phyloP scores from a whole-genome alignment of 139 green algal genomes.

The Klebsormidium nitens region DNA sequence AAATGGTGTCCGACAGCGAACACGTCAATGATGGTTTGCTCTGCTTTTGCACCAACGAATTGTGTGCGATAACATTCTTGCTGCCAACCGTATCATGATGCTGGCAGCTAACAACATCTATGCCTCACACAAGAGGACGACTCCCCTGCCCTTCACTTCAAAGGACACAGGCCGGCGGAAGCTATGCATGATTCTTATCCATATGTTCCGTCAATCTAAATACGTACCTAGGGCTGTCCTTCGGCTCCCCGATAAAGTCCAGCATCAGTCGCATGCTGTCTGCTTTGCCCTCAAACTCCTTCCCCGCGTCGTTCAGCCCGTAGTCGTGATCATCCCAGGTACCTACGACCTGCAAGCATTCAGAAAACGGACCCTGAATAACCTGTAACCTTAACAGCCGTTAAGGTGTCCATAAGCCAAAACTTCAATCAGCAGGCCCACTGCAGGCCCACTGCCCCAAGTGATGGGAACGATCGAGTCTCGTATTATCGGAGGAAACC shows the following conservation, averaged over 20 bases:
- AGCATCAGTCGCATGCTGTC: conserved; percentile 45
- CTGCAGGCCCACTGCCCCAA: not conserved
- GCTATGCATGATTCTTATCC: no score
- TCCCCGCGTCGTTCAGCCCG: conserved; percentile 39
- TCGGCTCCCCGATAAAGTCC: conserved; percentile 45
- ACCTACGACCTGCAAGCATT: conserved; percentile 25
- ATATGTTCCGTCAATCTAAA: no score
- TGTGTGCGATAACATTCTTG: no score
- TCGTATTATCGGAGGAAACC: not conserved
- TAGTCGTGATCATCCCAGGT: conserved; percentile 52
- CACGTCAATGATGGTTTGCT: no score
- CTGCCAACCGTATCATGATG: no score
- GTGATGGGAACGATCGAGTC: not conserved
- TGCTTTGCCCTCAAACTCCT: conserved; percentile 27
- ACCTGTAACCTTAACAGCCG: not conserved
- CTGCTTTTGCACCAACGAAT: no score
- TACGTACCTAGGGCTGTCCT: conserved; percentile 36
- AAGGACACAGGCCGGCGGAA: no score
- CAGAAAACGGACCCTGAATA: conserved; percentile 10
- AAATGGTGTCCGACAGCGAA: no score
- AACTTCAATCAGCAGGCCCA: not conserved
- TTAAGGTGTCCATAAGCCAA: conserved; percentile 3
- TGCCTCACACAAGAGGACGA: not conserved
- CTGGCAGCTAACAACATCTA: no score
- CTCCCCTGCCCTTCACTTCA: no score